Evolutionary conservation across 2,329 filamentous ascomycete genomes (phyloP), one percentile per base, ranked within the genome.

Genomic region (Sclerotiophoma versabilis): DNA sequence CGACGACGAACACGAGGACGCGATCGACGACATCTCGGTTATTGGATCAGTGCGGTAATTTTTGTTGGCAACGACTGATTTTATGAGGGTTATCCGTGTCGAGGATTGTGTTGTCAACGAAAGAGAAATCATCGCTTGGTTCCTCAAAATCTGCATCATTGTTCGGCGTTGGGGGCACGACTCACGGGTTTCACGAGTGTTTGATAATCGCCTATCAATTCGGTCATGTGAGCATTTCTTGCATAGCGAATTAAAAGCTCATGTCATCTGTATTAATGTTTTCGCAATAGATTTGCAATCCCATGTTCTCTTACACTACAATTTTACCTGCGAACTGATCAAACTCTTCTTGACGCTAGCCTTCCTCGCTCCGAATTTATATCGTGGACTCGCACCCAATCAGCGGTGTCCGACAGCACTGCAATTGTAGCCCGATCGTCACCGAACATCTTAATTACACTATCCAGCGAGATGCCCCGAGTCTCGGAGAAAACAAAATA

Each of bases 11-110:
- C 48, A 68, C 22, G 65, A 68, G 33, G 57, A 66, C 29, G 65
- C 65, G n/a, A 58, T 68, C 7, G 65, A 68, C 22, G 65, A 68
- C 27, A 63, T 68, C 26, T 68, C 65, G 4, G 57, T 68, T 26
- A 66, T 68, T 29, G 65, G 66, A 27, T 68, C 65, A 49, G 65
- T 68, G 12, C 62, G 64, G 51, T 68, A 57, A 60, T 43, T 41
- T 33, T 14, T 19, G 14, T 38, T 45, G 38, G 34, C 39, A 43
- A 42, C 44, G 26, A 37, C 44, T 5, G 22, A 36, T n/a, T 55
- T 25, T 44, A 26, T 20, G 33, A 20, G 32, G 33, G 8, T 17
- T 30, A 26, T 17, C 7, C 17, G 23, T 34, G 30, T 47, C n/a
- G 19, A 33, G 29, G 4, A 46, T 34, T 15, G 43, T 51, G 49